These are phyloP conservation scores for Phragmites australis DNA, from an alignment of 176 grass and related monocot genomes.

Conservation along the genomic window DNA sequence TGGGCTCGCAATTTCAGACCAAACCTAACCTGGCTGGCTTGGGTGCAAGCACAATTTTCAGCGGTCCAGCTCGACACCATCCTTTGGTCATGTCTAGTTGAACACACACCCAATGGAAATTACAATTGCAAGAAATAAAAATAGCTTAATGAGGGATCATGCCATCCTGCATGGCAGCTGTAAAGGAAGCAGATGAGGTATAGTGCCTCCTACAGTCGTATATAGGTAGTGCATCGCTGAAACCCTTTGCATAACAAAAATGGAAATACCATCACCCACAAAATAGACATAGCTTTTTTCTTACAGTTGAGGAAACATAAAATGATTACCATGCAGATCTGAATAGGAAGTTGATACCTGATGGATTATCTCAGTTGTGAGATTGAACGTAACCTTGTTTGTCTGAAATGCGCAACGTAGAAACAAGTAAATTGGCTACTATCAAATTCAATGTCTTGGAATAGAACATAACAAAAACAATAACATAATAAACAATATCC, in stretches of 20 bases:
- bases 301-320: constrained; percentile 9
- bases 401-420: constrained; percentile 55
- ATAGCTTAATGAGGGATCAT: not conserved
- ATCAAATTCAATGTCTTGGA: constrained; percentile 8
- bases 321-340: not conserved
- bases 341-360: constrained; percentile 58
- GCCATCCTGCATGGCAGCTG: not conserved
- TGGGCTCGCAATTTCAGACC: not conserved
- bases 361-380: constrained; percentile 91
- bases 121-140: constrained; percentile 17
- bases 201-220: not conserved
- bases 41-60: constrained; percentile 7
- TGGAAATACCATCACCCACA: not conserved
- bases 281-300: not conserved
- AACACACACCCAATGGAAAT: not conserved
- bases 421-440: constrained; percentile 37
- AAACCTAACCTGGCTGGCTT: constrained; percentile 1
- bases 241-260: constrained; percentile 5
- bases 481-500: constrained; percentile 9
- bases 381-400: constrained; percentile 93
- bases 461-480: constrained; percentile 32
- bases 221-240: not conserved
- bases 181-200: not conserved
- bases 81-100: constrained; percentile 1
- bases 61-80: not conserved